phyloP scores from a whole-genome alignment of 148 eudicot genomes.

The Salicornia ramosissima region DNA sequence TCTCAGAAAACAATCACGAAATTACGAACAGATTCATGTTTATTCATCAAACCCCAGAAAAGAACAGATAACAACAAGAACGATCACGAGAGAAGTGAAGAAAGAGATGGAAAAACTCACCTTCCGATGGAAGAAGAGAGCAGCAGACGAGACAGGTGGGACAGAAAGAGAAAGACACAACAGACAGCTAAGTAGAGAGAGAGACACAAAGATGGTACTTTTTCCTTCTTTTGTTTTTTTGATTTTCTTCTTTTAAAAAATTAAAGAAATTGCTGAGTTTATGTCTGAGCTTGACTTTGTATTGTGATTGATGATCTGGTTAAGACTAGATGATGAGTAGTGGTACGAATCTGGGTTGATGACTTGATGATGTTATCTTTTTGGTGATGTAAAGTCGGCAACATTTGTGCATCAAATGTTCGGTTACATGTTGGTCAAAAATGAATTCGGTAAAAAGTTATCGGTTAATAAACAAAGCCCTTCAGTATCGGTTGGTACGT shows the following conservation, averaged over 20 bases:
- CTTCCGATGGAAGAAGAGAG: conserved; percentile 13
- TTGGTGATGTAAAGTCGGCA: too few species aligned
- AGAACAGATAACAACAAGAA: not conserved
- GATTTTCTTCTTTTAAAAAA: not conserved
- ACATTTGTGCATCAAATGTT: too few species aligned
- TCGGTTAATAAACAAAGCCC: too few species aligned
- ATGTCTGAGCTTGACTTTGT: conserved; percentile 7
- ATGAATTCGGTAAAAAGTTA: too few species aligned
- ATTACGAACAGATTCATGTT: not conserved
- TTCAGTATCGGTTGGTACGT: too few species aligned
- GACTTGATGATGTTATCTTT: too few species aligned
- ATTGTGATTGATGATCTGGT: conserved; percentile 7
- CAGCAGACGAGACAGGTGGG: conserved; percentile 13
- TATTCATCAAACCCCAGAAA: not conserved
- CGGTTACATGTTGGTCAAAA: too few species aligned
- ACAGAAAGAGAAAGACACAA: conserved; percentile 9
- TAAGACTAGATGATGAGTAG: too few species aligned
- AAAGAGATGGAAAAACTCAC: conserved; percentile 9
- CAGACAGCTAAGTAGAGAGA: conserved; percentile 16
- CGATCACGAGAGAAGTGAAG: not conserved
- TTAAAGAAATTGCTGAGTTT: too few species aligned
- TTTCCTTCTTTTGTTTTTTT: not conserved
- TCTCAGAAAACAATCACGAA: conserved; percentile 3
- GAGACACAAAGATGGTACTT: not conserved
- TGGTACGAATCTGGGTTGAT: too few species aligned